Conservation (phyloP, 2,329 filamentous ascomycete genomes). For the Pezicula rhizophila region DNA sequence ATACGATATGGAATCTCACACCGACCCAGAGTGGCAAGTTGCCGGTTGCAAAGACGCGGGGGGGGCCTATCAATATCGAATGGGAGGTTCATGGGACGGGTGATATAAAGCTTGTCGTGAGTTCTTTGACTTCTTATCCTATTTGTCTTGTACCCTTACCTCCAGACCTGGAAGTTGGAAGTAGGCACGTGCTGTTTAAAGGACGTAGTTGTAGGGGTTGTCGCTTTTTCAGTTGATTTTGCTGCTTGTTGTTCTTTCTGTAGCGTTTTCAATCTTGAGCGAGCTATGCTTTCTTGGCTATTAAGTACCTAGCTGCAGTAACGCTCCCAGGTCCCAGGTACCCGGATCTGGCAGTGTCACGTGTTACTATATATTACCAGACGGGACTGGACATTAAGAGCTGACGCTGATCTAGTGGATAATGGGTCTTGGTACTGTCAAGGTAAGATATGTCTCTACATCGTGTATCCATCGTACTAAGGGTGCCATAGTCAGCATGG, state of each 20-base stretch:
- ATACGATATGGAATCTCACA: conserved; percentile 63
- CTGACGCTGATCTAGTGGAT: conserved; percentile 51
- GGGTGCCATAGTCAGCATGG: conserved; percentile 50
- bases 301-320: too few relatives aligned
- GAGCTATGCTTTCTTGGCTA: too few relatives aligned
- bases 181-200: too few relatives aligned
- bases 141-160: too few relatives aligned
- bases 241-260: conserved; percentile 3
- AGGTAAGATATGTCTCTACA: conserved; percentile 20
- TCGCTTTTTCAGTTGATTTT: too few relatives aligned
- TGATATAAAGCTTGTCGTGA: conserved; percentile 65
- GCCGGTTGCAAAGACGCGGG: conserved; percentile 61
- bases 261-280: background rate
- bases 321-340: background rate
- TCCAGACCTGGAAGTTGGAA: too few relatives aligned
- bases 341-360: background rate
- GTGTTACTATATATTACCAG: background rate
- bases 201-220: too few relatives aligned
- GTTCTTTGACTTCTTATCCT: conserved; percentile 28
- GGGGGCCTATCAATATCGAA: conserved; percentile 68
- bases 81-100: conserved; percentile 79
- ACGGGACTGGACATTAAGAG: conserved; percentile 15
- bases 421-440: conserved; percentile 70
- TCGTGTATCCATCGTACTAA: background rate
- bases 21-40: conserved; percentile 56